Evolutionary conservation across 2,329 filamentous ascomycete species (phyloP), one percentile per base, ranked within the genome.

Genomic region (Rhynchosporium graminicola): DNA sequence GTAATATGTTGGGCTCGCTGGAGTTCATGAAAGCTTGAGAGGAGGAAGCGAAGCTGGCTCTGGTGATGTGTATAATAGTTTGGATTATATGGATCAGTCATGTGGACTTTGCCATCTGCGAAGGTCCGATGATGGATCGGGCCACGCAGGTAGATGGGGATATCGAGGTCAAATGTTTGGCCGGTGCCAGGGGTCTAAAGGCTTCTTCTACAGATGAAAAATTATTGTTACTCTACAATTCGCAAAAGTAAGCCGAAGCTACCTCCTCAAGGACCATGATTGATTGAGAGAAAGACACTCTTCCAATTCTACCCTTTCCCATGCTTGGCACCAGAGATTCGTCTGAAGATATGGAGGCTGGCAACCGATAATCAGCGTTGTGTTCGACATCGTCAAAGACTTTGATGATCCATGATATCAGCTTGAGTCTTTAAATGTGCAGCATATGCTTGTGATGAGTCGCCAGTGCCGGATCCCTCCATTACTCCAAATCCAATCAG

Each of bases 341-440:
- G 51, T 12, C n/a, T 54, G 10, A 54, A 54, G 9, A 54, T 54
- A n/a, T 54, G 51, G 51, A 28, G 51, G 38, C 3, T 42, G 7
- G 51, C 36, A 10, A 10, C 20, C 1, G 28, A 8, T 12, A n/a
- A 54, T 20, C 36, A 40, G 20, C 51, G 51, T 42, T 15, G 51
- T 20, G 0, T 42, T 42, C 10, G 36, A 40, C 9, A 13, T 42
- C 33, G 8, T 42, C n/a, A 4, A 52, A 10, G n/a, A 26, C 4
- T 3, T 8, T 12, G 29, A 10, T 7, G n/a, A 2, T 4, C 15
- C 15, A n/a, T 3, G 20, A 6, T 12, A 10, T 10, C 15, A 15
- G 42, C 42, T n/a, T 7, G 13, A n/a, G 20, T 3, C 20, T 20
- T 20, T 20, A 20, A 20, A 20, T 20, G 20, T 20, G 20, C 20